Conservation (phyloP, 768 basidiomycete genomes). For the Trametes cinnabarina region DNA sequence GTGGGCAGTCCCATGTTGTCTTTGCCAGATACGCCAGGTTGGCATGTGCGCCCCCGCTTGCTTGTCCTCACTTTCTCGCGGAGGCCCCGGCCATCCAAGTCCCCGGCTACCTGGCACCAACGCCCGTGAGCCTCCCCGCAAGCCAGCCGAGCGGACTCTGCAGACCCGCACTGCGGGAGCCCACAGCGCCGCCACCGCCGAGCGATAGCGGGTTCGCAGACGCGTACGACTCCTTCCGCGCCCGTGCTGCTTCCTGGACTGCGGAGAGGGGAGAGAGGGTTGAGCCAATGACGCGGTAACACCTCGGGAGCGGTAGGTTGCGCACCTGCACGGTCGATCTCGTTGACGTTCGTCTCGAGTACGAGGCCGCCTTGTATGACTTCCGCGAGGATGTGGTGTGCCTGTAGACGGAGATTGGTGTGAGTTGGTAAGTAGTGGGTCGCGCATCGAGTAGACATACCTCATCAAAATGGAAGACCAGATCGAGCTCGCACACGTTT, state of each 20-base stretch:
- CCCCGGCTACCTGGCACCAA: constrained; percentile 43
- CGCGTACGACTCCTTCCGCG: constrained; percentile 73
- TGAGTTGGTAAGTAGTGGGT: neutral
- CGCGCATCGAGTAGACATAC: constrained; percentile 40
- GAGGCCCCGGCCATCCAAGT: neutral
- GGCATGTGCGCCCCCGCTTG: neutral
- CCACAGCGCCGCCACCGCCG: constrained; percentile 49
- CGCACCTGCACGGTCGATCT: constrained; percentile 72
- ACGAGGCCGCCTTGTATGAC: constrained; percentile 96
- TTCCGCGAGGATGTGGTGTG: constrained; percentile 93
- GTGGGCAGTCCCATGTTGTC: constrained; percentile 12
- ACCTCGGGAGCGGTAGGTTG: neutral
- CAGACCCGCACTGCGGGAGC: constrained; percentile 56
- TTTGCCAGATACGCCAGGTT: neutral
- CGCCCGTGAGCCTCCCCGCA: constrained; percentile 69
- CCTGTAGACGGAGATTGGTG: constrained; percentile 43
- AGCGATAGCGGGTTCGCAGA: constrained; percentile 83
- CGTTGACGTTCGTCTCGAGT: constrained; percentile 90
- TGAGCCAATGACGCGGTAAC: neutral
- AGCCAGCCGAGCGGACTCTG: constrained; percentile 80
- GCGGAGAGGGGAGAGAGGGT: constrained; percentile 5
- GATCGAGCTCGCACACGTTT: constrained; percentile 97
- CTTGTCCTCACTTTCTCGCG: neutral
- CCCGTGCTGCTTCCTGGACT: constrained; percentile 71
- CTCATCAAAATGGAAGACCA: constrained; percentile 99